Conservation (phyloP, 805 yeast genomes). For the Debaryomyces prosopidis region DNA sequence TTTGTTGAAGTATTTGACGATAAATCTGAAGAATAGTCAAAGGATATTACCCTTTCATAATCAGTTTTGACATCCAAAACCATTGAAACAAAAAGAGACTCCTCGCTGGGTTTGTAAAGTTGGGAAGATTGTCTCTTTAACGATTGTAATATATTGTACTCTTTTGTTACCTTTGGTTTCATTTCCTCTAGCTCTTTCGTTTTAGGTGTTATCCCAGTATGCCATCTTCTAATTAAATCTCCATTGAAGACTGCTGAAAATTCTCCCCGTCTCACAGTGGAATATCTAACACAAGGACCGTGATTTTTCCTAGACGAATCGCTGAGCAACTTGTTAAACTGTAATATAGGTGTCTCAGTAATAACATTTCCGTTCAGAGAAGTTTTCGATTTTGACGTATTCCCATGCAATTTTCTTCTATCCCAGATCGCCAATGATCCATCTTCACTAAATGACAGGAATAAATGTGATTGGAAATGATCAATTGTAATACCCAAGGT, state of each 20-base stretch:
- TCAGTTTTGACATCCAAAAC: conserved; percentile 76
- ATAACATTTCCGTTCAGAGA: conserved; percentile 15
- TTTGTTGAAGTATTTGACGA: conserved; percentile 54
- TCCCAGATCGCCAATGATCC: conserved; percentile 87
- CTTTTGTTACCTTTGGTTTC: conserved; percentile 6
- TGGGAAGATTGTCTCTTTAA: conserved; percentile 38
- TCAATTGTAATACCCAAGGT: conserved; percentile 68
- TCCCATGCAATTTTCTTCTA: conserved; percentile 54
- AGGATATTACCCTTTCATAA: conserved; percentile 79
- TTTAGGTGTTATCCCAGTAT: conserved; percentile 58
- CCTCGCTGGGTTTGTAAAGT: conserved; percentile 43
- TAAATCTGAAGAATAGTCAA: conserved; percentile 71
- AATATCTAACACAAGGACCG: conserved; percentile 68
- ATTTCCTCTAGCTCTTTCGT: conserved; percentile 9
- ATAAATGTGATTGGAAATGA: conserved; percentile 64
- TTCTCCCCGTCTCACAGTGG: conserved; percentile 66
- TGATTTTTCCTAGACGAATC: conserved; percentile 61
- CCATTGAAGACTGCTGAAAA: conserved; percentile 81
- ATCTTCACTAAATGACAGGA: conserved; percentile 78
- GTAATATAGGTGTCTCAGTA: conserved; percentile 56
- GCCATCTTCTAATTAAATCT: conserved; percentile 77
- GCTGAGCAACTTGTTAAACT: conserved; percentile 60
- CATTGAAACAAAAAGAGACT: conserved; percentile 69
- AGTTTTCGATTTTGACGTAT: conserved; percentile 14
- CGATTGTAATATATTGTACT: conserved; percentile 15